phyloP scores from a whole-genome alignment of 1,284 basidiomycete species.

The Phlebopus sp. region DNA sequence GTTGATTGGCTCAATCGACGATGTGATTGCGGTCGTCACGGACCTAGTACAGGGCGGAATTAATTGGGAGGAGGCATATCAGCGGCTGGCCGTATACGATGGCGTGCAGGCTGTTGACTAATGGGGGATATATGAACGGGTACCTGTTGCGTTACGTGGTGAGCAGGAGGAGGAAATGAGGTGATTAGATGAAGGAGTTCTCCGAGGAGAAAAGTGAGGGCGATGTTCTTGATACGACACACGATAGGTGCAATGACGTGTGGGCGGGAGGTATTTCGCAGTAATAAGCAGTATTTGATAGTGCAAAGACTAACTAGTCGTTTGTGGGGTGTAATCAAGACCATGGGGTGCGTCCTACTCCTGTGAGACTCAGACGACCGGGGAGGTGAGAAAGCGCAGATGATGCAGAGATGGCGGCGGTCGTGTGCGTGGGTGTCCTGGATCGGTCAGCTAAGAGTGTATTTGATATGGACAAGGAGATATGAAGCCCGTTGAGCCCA shows the following conservation, averaged over 20 bases:
- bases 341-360: background rate
- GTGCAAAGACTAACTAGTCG: background rate
- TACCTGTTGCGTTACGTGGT: slow-evolving; percentile 2
- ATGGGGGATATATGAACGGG: slow-evolving; percentile 2
- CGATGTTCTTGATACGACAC: background rate
- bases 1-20: slow-evolving; percentile 89
- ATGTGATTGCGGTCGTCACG: slow-evolving; percentile 80
- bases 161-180: background rate
- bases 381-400: background rate
- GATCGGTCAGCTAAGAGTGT: background rate
- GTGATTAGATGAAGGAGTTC: slow-evolving; percentile 5
- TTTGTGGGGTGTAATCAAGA: background rate
- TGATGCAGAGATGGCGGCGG: background rate
- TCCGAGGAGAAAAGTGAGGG: slow-evolving; percentile 11
- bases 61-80: slow-evolving; percentile 78
- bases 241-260: background rate
- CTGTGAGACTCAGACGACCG: background rate
- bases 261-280: background rate
- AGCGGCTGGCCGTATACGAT: slow-evolving; percentile 76
- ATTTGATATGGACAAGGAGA: background rate
- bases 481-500: background rate
- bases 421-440: background rate
- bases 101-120: slow-evolving; percentile 83
- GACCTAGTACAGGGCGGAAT: slow-evolving; percentile 73
- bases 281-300: background rate